Evolutionary conservation across 2,329 filamentous ascomycete genomes (phyloP), one percentile per base, ranked within the genome.

Genomic region (Epichloe bromicola): DNA sequence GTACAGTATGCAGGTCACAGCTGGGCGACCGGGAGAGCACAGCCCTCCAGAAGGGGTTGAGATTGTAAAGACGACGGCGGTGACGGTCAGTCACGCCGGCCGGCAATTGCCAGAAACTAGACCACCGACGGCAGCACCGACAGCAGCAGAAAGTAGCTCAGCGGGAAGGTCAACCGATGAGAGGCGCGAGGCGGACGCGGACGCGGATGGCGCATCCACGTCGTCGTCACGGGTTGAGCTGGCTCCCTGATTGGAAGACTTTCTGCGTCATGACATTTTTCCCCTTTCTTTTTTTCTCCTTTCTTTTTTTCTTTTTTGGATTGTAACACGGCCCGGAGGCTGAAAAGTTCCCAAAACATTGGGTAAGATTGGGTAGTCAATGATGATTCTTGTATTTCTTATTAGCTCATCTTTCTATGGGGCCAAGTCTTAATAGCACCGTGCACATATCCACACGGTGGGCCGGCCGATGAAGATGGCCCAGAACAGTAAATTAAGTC

Each of bases 31-130:
- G 6, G 14, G 26, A 39, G 38, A 53, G 23, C 19, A n/a, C 17
- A 46, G 36, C 15, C 44, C 39, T 11, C 19, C 23, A 10, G 26
- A 39, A 14, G 51, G 41, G 19, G 17, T 42, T 10, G 48, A 53
- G 14, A 38, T 53, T 5, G 39, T 50, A 33, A 48, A 50, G 48
- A 51, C 39, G 1, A 53, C 48, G 4, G 51, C 48, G 12, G 51
- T 53, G 3, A 48, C 44, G 2, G 39, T 53, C 37, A 45, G 51
- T 23, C 51, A 20, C 26, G 47, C 19, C 19, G 38, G n/a, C 5
- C 40, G 38, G 19, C 15, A 20, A 20, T 34, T 33, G 26, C 14
- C 46, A 12, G 23, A 36, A 8, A 33, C 14, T 20, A n/a, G 38
- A 15, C 23, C 44, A n/a, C 37, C 34, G 12, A 37, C 20, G 1